Evolutionary conservation across 75 land plant genomes (phyloP), one percentile per base, ranked within the genome.

Genomic region (Sequoiadendron giganteum): DNA sequence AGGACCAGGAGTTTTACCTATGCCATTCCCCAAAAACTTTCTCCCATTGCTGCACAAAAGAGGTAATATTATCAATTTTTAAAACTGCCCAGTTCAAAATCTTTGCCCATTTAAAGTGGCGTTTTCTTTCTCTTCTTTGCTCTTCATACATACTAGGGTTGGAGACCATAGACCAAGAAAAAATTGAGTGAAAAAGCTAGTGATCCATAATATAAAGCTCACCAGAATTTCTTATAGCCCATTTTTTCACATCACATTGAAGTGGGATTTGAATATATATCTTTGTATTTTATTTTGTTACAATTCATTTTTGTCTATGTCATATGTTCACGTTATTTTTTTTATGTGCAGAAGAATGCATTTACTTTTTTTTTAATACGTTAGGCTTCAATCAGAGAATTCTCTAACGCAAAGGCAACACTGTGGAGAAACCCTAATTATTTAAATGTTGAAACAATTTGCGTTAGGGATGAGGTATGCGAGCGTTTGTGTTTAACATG

Each of bases 1-100:
- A 78, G 91, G 86, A 88, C 88, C 34, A 90, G 90, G 49, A 73
- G 80, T 8, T 90, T 90, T 30, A 79, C 72, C 49, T 90, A 88
- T 82, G 81, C 86, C 32, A 47, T 77, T 32, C 86, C 87, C 70
- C 87, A 86, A 65, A 90, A 90, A 72, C 91, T 90, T 56, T 76
- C 91, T 34, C 68, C 86, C 47, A 10, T 86, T 81, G 90, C 91
- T 68, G 84, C 90, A 18, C 85, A 90, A 18, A 87, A 90, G 21
- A 86, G 91, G 91, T 90, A 78, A 14, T 25, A 49, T 10, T 85
- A 2, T 45, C 19, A 42, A 15, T 40, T 28, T 73, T 73, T 73
- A 10, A 32, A 70, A 1, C 36, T 11, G 32, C 76, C 76, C 13
- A 32, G 76, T 73, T 73, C 36, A 9, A 9, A 73, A 32, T 73